Percentiles rank a stretch among this genome's conserved stretches.
phyloP scores from a whole-genome alignment of 23 red algal genomes.

The Rhodosorus marinus region DNA sequence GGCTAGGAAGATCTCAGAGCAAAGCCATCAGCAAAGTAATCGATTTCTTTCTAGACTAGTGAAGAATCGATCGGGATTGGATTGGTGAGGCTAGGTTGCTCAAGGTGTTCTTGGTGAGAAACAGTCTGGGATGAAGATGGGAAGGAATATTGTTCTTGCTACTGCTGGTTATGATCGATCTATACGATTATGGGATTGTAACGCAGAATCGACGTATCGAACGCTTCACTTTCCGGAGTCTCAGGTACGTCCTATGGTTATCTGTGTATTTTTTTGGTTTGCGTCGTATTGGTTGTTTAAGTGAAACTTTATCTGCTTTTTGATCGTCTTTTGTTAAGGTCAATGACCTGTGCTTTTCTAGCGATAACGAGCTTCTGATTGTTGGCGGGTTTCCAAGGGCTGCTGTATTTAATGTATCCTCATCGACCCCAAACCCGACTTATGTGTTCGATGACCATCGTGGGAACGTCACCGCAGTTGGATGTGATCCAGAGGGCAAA shows the following conservation, averaged over 20 bases:
- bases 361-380: constrained; percentile 8
- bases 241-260: too few relatives aligned
- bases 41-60: too few relatives aligned
- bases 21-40: too few relatives aligned
- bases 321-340: too few relatives aligned
- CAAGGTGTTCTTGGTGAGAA: too few relatives aligned
- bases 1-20: too few relatives aligned
- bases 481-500: constrained; percentile 1
- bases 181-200: constrained; percentile 21
- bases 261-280: too few relatives aligned
- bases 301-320: too few relatives aligned
- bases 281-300: too few relatives aligned
- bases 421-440: constrained; percentile 3
- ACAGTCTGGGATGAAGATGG: too few relatives aligned
- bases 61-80: too few relatives aligned
- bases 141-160: constrained; percentile 5
- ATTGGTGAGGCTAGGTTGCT: too few relatives aligned
- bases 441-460: constrained; percentile 14
- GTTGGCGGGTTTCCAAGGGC: constrained; percentile 17
- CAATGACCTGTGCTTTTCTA: constrained; percentile 18
- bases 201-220: constrained; percentile 6
- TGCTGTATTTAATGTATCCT: constrained; percentile 13
- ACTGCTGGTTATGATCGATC: constrained; percentile 37
- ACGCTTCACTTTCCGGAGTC: constrained; percentile 23
- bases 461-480: constrained; percentile 23